A percentile compares a stretch with the other conserved stretches of the same genome.
These are phyloP conservation scores for Solanum appendiculatum DNA, from an alignment of 257 asterid genomes.

Conservation along the genomic window DNA sequence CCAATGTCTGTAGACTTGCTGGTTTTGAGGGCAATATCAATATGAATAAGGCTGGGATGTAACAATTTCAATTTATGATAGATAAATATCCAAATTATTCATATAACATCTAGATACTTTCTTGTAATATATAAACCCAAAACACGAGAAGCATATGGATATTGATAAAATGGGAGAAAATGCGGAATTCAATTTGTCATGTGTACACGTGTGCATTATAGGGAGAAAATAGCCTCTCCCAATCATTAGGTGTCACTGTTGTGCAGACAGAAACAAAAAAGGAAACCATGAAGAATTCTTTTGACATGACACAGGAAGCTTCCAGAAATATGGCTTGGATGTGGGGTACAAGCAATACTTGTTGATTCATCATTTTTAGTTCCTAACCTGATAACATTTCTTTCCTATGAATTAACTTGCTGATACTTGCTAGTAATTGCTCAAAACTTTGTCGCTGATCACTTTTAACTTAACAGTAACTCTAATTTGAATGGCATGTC, in stretches of 20 bases:
- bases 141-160: neutral
- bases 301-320: neutral
- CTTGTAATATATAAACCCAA: neutral
- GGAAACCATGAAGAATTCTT: neutral
- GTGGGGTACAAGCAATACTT: neutral
- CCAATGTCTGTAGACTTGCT: neutral
- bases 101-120: neutral
- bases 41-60: neutral
- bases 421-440: neutral
- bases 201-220: neutral
- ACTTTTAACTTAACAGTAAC: neutral
- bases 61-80: neutral
- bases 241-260: neutral
- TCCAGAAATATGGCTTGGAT: neutral
- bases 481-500: neutral
- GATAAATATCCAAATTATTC: neutral
- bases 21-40: neutral
- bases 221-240: neutral
- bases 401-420: neutral
- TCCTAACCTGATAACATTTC: neutral
- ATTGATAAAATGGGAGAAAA: neutral
- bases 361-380: neutral
- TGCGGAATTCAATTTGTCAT: neutral
- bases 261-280: neutral
- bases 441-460: neutral